phyloP scores from a whole-genome alignment of 495 filamentous ascomycete genomes.

The Echria macrotheca region DNA sequence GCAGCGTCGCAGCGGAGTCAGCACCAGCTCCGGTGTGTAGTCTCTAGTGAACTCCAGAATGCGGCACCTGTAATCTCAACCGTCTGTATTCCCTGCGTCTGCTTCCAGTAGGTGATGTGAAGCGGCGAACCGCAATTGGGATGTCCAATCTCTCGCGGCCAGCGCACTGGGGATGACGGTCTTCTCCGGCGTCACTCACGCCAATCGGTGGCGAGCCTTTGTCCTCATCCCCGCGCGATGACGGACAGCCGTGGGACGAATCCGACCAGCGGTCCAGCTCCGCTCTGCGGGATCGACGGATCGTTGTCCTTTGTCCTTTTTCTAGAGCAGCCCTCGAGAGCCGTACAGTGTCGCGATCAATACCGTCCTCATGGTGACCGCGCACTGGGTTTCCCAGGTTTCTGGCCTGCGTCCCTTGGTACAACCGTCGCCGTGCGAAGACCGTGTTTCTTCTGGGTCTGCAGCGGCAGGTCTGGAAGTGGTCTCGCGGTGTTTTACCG shows the following conservation, averaged over 20 bases:
- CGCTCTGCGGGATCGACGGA: slow-evolving; percentile 10
- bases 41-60: too few species aligned
- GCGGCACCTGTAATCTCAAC: not conserved
- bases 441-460: slow-evolving; percentile 1
- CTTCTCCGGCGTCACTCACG: slow-evolving; percentile 16
- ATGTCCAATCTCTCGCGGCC: too few species aligned
- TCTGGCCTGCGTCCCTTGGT: not conserved
- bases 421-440: slow-evolving; percentile 3
- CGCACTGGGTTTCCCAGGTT: too few species aligned
- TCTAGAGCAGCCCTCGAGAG: too few species aligned
- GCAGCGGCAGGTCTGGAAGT: slow-evolving; percentile 10
- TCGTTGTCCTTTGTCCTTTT: not conserved
- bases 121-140: too few species aligned
- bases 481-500: slow-evolving; percentile 22
- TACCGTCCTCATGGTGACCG: too few species aligned
- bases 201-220: slow-evolving; percentile 16
- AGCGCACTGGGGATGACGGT: not conserved
- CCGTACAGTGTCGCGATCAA: too few species aligned
- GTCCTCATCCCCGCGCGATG: not conserved
- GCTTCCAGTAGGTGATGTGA: too few species aligned
- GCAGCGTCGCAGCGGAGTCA: slow-evolving; percentile 13
- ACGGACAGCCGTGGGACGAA: not conserved
- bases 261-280: not conserved
- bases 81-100: slow-evolving; percentile 9
- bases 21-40: slow-evolving; percentile 2